Base-by-base conservation (phyloP, 2,329 filamentous ascomycete species). In the Aspergillus quadricinctus region DNA sequence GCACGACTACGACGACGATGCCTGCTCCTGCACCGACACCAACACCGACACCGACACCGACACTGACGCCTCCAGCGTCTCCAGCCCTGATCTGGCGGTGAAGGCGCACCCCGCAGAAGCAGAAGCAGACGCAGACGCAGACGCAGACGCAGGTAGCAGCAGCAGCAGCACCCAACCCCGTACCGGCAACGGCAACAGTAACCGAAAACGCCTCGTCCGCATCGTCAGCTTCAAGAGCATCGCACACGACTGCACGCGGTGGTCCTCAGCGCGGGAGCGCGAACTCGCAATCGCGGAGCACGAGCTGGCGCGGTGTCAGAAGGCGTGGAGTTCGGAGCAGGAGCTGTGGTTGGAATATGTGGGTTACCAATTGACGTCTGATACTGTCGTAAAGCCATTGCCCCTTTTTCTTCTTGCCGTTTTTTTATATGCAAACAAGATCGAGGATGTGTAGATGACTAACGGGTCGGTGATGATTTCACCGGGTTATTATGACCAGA, bases 251-350 rank as follows among this genome's bases (percentile, higher is more conserved):
- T 54, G 53, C 45, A 59, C 57, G 49, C 64, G 69, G 19, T 71
- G 69, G 68, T 68, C 66, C 4, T 57, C 29, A 7, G 64, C 70
- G 25, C 69, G 69, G 41, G 70, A 72, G 45, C 58, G 58, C 17
- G 62, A 69, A 31, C 61, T 72, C 19, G 50, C 59, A 4, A 60
- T 63, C 51, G 70, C 70, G 0, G 56, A 65, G 54, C 61, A 59
- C 17, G 64, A 73, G 43, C 49, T 73, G 49, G 67, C 60, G 40
- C 58, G 66, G 27, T 73, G 71, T 59, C 71, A 73, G 53, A 72
- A 68, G 57, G 68, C 70, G 1, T 73, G 69, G 69, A 71, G 68
- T 52, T 72, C 70, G 9, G 69, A 72, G 52, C 70, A 73, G 51
- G 71, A 73, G 48, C 40, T 72, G 17, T 72, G 70, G 70, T 52